Percentiles rank a stretch among this genome's conserved stretches.
These are phyloP conservation scores for Malus fusca DNA, from an alignment of 306 rosid species.

Conservation along the genomic window DNA sequence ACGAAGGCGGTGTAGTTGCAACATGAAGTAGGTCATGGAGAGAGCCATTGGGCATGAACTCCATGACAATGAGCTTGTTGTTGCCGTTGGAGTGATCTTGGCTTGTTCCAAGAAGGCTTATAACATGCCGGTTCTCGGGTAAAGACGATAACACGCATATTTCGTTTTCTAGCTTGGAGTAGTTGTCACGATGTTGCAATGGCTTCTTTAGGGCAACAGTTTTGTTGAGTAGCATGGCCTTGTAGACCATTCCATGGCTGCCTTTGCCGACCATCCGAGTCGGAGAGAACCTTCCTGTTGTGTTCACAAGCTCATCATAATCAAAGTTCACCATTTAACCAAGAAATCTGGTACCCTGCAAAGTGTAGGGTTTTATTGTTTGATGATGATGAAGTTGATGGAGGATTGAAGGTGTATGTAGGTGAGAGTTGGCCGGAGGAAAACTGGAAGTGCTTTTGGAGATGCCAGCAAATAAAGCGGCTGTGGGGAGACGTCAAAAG, in stretches of 20 bases:
- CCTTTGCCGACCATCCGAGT: constrained; percentile 45
- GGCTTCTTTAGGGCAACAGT: constrained; percentile 48
- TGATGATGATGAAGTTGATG: background rate
- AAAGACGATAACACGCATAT: constrained; percentile 19
- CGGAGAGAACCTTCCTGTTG: constrained; percentile 39
- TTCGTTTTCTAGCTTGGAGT: constrained; percentile 40
- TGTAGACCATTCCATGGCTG: constrained; percentile 49
- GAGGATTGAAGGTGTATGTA: background rate
- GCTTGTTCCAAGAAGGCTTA: constrained; percentile 37
- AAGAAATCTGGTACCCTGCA: background rate
- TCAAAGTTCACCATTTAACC: constrained; percentile 25
- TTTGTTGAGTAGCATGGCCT: constrained; percentile 16
- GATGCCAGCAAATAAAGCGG: constrained; percentile 37
- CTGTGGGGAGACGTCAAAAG: constrained; percentile 20
- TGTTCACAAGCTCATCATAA: constrained; percentile 35
- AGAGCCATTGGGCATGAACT: constrained; percentile 49
- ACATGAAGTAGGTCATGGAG: constrained; percentile 42
- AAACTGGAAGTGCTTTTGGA: constrained; percentile 17
- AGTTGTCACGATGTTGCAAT: background rate
- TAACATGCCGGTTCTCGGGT: constrained; percentile 15
- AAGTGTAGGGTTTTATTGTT: background rate
- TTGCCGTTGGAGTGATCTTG: background rate
- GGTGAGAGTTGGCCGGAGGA: constrained; percentile 1
- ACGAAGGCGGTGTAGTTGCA: constrained; percentile 9
- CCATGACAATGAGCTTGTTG: constrained; percentile 36